Evolutionary conservation across 768 basidiomycete species (phyloP), one percentile per base, ranked within the genome.

Genomic region (Boletus rubroflammeus): DNA sequence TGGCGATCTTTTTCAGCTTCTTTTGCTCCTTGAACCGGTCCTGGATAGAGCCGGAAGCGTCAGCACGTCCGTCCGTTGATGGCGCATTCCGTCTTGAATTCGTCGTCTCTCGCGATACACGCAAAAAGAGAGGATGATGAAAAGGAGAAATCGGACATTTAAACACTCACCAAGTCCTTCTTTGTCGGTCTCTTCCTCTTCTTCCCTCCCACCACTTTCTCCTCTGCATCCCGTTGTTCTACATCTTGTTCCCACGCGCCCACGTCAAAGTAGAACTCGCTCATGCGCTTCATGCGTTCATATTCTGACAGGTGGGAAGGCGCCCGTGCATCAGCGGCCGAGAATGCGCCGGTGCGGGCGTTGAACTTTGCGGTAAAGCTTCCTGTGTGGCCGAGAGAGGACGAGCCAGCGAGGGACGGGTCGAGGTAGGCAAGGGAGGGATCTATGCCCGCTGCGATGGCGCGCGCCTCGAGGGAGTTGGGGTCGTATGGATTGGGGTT

Each of bases 1-100:
- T 92, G 36, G 89, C 88, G 9, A 91, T 83, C 73, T 92, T 93
- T 76, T 92, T 92, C 65, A 76, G 72, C 59, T 73, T 78, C 70
- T 92, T 93, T 75, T 89, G 85, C 66, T 91, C 88, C 66, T 86
- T 89, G 69, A 87, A 92, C 39, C 88, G 83, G 60, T 92, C 88
- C 90, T 91, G 67, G 43, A 57, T 54, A 60, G 55, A 34, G 56
- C 44, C 55, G 40, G 43, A 53, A 53, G 19, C 48, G 56, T 67
- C 59, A 67, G 66, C 60, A 61, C 52, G 50, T 66, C 66, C 64
- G 60, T 60, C 35, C 66, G 53, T 54, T 15, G 49, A 58, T 57
- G 56, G 36, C 10, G 34, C 40, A 51, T 54, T 54, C 38, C 32
- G 36, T 67, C 62, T 66, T 61, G 56, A 31, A 52, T 51, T 31